Conservation (phyloP, 208 protist genomes). For the Porcisia deanei region DNA sequence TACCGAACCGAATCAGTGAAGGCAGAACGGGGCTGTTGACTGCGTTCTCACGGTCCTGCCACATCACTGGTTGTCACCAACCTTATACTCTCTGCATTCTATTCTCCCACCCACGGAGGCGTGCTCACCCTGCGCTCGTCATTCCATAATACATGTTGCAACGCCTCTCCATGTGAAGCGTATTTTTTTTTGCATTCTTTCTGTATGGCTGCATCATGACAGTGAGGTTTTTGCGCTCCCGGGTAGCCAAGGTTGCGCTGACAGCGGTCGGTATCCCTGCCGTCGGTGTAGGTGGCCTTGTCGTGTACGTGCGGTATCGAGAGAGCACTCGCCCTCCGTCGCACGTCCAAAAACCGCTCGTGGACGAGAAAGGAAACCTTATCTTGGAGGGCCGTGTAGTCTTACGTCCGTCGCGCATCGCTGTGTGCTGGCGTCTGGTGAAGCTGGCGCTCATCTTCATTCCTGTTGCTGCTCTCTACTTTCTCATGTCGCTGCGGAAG, state of each 20-base stretch:
- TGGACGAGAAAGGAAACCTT: slow-evolving; percentile 68
- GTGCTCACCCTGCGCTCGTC: not conserved
- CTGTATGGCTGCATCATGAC: not conserved
- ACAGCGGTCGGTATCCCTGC: slow-evolving; percentile 49
- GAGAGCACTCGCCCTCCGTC: slow-evolving; percentile 44
- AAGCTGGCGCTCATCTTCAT: slow-evolving; percentile 74
- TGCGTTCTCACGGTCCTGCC: not conserved
- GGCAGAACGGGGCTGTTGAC: too few species aligned
- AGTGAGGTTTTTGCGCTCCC: slow-evolving; percentile 30
- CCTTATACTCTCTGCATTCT: not conserved
- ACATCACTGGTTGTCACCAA: not conserved
- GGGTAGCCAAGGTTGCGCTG: slow-evolving; percentile 19
- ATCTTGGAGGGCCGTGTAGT: slow-evolving; percentile 63
- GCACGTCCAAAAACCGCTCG: slow-evolving; percentile 62
- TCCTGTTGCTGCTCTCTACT: slow-evolving; percentile 71
- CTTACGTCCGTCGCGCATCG: slow-evolving; percentile 27
- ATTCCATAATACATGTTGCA: not conserved
- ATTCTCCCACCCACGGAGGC: not conserved
- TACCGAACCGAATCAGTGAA: not conserved
- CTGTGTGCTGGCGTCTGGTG: slow-evolving; percentile 55
- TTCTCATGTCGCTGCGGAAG: slow-evolving; percentile 58
- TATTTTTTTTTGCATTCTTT: not conserved
- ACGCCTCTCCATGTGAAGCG: not conserved
- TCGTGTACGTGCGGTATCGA: slow-evolving; percentile 72
- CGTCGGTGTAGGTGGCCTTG: slow-evolving; percentile 47